Conservation (phyloP, 2,329 filamentous ascomycete species). For the Penicillium sp. region DNA sequence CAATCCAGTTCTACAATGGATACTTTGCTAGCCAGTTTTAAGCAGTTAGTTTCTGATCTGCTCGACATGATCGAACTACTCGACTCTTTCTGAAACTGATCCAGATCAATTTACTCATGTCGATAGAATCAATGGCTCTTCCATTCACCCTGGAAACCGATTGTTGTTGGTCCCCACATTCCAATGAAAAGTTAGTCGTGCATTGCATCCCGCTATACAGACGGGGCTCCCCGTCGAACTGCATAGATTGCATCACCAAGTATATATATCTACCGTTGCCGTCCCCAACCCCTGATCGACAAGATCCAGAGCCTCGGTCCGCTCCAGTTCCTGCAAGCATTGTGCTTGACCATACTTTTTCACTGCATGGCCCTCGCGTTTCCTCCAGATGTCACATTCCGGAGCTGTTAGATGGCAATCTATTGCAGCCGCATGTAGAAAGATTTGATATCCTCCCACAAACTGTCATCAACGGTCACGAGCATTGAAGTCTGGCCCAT, state of each 20-base stretch:
- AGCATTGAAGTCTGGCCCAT: background rate
- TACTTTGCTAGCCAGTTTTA: background rate
- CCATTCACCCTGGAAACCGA: background rate
- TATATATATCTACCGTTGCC: conserved; percentile 19
- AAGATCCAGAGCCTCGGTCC: conserved; percentile 1
- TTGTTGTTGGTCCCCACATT: conserved; percentile 21
- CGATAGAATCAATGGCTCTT: background rate
- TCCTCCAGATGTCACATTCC: conserved; percentile 19
- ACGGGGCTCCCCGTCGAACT: conserved; percentile 11
- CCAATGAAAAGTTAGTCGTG: conserved; percentile 25
- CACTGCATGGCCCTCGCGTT: conserved; percentile 20
- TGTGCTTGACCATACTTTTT: background rate
- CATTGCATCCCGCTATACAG: conserved; percentile 23
- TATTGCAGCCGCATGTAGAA: conserved; percentile 5
- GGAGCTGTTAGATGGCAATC: conserved; percentile 2
- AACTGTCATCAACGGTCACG: background rate
- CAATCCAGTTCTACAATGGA: conserved; percentile 3
- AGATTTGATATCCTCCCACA: background rate
- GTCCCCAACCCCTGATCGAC: conserved; percentile 21
- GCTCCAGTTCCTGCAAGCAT: conserved; percentile 9
- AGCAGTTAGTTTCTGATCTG: background rate
- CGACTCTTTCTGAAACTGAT: conserved; percentile 1
- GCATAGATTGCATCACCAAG: conserved; percentile 1
- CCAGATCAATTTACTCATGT: background rate
- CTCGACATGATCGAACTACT: background rate